Evolutionary conservation across 345 rosid genomes (phyloP), one percentile per base, ranked within the genome.

Genomic region (Alliaria petiolata): DNA sequence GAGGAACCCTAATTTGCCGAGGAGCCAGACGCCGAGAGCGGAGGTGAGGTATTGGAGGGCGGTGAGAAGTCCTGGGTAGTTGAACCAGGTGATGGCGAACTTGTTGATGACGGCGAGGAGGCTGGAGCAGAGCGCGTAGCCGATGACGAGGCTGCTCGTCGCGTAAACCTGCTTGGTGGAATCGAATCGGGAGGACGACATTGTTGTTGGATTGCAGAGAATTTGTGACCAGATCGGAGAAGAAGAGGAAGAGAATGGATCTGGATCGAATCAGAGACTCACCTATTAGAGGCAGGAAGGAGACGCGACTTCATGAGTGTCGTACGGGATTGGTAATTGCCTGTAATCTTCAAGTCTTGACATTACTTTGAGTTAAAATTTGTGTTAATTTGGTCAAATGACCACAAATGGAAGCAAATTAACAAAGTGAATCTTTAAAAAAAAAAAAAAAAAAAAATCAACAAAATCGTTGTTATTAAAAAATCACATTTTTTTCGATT

Each of bases 121-220:
- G 76, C 99, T 95, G n/a, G 99, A 95, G 76, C 96, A 91, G 13
- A 95, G 86, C 9, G 99, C 95, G 78, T 95, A 95, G 16, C 99
- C 98, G 60, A 86, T 49, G 12, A 95, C 92, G 65, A 95, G 91
- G 60, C 92, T 83, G 78, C 84, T 90, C 9, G 98, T 91, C 40
- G 99, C 76, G 71, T 79, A 89, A 70, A 77, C 63, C 22, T 75
- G 85, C 25, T 76, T 83, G 19, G 26, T 44, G 6, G 85, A 55
- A 69, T 86, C 90, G 55, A 85, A 47, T 55, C 79, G 81, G 34
- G 82, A 69, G 4, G 79, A 76, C 1, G 79, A 69, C 79, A 69
- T 68, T 59, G 79, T 49, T 54, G 31, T 13, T 63, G 45, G 22
- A 8, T 20, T 35, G 11, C 7, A 51, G 52, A 16, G 60, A n/a